Conservation (phyloP, 2,329 filamentous ascomycete genomes). For the Beauveria caledonica region DNA sequence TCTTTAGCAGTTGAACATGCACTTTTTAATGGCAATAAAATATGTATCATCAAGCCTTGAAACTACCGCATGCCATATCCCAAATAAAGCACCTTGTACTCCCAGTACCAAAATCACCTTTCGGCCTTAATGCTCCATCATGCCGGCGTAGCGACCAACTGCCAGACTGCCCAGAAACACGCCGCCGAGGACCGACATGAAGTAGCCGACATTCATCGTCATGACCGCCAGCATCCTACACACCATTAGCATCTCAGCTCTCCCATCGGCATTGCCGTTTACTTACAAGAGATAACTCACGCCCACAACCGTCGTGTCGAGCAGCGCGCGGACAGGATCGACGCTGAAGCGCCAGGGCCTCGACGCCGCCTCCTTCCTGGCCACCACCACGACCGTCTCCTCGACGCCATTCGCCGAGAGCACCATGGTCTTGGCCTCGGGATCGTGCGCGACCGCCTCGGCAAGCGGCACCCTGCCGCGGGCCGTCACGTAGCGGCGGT, state of each 20-base stretch:
- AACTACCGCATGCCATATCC: background rate
- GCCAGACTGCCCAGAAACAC: slow-evolving; percentile 80
- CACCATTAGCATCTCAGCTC: slow-evolving; percentile 3
- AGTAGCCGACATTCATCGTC: slow-evolving; percentile 83
- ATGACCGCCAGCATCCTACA: slow-evolving; percentile 87
- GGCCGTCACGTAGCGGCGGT: slow-evolving; percentile 69
- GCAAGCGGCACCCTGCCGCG: slow-evolving; percentile 53
- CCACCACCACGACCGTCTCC: slow-evolving; percentile 69
- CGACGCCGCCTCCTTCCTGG: slow-evolving; percentile 40
- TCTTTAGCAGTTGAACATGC: no score
- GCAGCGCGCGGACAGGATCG: slow-evolving; percentile 62
- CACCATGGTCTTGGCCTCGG: slow-evolving; percentile 55
- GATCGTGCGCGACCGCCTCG: slow-evolving; percentile 50
- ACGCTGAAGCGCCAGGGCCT: slow-evolving; percentile 76
- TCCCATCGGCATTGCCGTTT: background rate
- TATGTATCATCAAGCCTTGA: no score
- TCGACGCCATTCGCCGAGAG: slow-evolving; percentile 71
- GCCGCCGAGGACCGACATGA: slow-evolving; percentile 68
- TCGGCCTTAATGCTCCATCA: slow-evolving; percentile 34
- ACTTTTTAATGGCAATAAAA: no score
- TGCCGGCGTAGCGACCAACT: slow-evolving; percentile 59
- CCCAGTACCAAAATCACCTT: background rate
- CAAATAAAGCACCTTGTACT: background rate
- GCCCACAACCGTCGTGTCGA: slow-evolving; percentile 66
- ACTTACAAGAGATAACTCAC: slow-evolving; percentile 82